Evolutionary conservation across 352 stramenopile species (phyloP).

Genomic region (Phytophthora europaea): DNA sequence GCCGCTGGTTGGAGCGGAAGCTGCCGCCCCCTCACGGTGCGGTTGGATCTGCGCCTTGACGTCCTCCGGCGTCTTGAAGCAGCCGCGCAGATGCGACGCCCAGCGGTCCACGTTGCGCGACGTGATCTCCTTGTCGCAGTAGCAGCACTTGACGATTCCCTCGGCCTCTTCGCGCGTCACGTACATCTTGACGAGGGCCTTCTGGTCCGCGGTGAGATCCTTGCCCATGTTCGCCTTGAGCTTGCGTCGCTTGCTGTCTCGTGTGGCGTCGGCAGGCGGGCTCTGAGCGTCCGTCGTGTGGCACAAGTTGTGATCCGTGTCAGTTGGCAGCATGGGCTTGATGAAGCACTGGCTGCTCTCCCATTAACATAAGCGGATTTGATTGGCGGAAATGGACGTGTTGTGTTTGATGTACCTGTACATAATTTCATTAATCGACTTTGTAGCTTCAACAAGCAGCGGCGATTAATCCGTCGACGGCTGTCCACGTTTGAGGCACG

Average conservation of each 20-base stretch:
- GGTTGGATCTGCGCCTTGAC: slow-evolving; percentile 85
- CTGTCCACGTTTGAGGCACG: background rate
- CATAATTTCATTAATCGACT: slow-evolving; percentile 15
- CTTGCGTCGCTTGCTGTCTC: slow-evolving; percentile 48
- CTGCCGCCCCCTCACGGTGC: slow-evolving; percentile 30
- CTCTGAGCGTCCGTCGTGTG: slow-evolving; percentile 40
- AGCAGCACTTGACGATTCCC: slow-evolving; percentile 78
- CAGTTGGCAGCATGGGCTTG: slow-evolving; percentile 54
- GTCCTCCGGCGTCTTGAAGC: slow-evolving; percentile 79
- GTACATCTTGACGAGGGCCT: slow-evolving; percentile 81
- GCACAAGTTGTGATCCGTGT: slow-evolving; percentile 30
- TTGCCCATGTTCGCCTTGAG: slow-evolving; percentile 53
- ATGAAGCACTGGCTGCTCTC: slow-evolving; percentile 30
- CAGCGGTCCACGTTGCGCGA: slow-evolving; percentile 88
- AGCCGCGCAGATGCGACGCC: slow-evolving; percentile 83
- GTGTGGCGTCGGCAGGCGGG: slow-evolving; percentile 14
- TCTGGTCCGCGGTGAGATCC: slow-evolving; percentile 77
- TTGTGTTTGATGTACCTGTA: slow-evolving; percentile 5
- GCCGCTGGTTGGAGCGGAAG: slow-evolving; percentile 8
- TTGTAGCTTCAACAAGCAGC: background rate
- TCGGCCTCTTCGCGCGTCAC: slow-evolving; percentile 70
- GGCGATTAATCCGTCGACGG: background rate
- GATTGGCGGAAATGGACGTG: slow-evolving; percentile 41
- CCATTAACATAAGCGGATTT: slow-evolving; percentile 16
- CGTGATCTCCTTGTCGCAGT: slow-evolving; percentile 89